Conservation (phyloP, 2,329 filamentous ascomycete genomes). For the Beauveria caledonica region DNA sequence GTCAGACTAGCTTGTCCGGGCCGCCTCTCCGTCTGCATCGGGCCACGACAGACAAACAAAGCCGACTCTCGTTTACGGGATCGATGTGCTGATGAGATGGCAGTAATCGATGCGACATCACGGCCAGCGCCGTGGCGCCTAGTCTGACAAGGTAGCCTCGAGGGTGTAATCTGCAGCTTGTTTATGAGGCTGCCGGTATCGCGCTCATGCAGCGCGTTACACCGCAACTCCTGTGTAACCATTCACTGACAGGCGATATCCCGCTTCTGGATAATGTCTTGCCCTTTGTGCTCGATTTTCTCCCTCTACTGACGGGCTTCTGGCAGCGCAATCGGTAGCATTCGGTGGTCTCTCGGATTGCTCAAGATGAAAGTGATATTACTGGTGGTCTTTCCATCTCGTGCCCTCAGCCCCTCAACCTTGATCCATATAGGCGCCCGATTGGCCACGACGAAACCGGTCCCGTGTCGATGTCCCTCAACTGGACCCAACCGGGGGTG, state of each 20-base stretch:
- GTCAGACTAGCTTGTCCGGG: no score
- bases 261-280: slow-evolving; percentile 1
- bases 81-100: neutral
- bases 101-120: neutral
- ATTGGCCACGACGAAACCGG: neutral
- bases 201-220: slow-evolving; percentile 1
- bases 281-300: neutral
- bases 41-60: neutral
- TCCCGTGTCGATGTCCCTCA: neutral
- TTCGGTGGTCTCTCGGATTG: slow-evolving; percentile 1
- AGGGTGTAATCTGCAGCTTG: neutral
- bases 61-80: neutral
- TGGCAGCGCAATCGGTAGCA: no score
- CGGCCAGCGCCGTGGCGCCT: neutral
- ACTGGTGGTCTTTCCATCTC: neutral
- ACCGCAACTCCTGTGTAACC: neutral
- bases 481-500: neutral
- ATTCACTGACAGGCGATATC: neutral
- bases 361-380: neutral
- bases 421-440: neutral
- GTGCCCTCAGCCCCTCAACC: neutral
- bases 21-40: neutral
- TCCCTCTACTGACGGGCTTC: neutral
- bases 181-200: neutral
- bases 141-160: no score